Evolutionary conservation across 2,329 filamentous ascomycete species (phyloP), one percentile per base, ranked within the genome.

Genomic region (Alternaria brassicicola): DNA sequence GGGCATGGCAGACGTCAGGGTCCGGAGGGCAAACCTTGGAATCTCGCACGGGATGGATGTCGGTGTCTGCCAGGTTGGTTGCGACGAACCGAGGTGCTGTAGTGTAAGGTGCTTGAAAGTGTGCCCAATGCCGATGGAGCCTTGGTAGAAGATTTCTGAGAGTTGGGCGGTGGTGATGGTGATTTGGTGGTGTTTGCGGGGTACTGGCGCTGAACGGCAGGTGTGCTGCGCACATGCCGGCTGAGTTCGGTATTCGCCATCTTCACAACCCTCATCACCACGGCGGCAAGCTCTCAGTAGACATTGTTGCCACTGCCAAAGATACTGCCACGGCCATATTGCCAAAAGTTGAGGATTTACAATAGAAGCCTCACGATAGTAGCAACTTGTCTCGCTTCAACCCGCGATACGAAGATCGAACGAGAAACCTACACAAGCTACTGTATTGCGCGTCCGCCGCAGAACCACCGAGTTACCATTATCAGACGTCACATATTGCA

Each of bases 1-100:
- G 55, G 55, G 59, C 59, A 55, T 36, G 59, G 55, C 49, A 57
- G 54, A 47, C 46, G 55, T 55, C 50, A 58, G 48, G 55, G 59
- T 55, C 31, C 33, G 28, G 28, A 26, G n/a, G 26, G 19, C 9
- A 36, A 36, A 55, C 31, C 42, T 57, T 54, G 50, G 25, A 47
- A 33, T 35, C 43, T 47, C 19, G n/a, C 28, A 47, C 19, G 43
- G 43, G 43, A 46, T 12, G 15, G 25, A 8, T 17, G 48, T 51
- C 48, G 42, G 48, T 35, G 35, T 42, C 38, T 31, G 31, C 21
- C 38, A 41, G 26, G 35, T 42, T 42, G 28, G 35, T 26, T 35
- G 48, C 30, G 3, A 21, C 9, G 15, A n/a, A 25, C 13, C 28
- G 5, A 33, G 19, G 30, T 41, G 31, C 21, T 12, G n/a, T 39